These are phyloP conservation scores for Mrakia gelida DNA, from an alignment of 768 basidiomycete genomes.

Conservation along the genomic window DNA sequence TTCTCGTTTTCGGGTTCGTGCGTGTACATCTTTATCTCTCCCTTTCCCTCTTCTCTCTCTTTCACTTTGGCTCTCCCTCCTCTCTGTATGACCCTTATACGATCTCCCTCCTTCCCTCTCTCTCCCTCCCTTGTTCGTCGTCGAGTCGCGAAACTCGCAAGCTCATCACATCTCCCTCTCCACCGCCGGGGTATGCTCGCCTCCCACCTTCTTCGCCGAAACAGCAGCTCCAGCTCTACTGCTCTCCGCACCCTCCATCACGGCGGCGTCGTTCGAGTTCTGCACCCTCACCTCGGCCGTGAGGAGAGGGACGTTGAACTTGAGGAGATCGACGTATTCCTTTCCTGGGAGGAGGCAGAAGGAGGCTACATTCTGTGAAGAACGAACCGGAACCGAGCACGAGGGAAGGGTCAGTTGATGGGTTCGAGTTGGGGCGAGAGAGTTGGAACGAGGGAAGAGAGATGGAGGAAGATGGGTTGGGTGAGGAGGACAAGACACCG, in stretches of 20 bases:
- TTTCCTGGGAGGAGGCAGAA: conserved; percentile 16
- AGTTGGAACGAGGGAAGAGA: not conserved
- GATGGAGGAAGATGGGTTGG: too few species aligned
- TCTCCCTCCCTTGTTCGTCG: not conserved
- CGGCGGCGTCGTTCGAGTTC: not conserved
- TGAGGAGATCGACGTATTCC: not conserved
- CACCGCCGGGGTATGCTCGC: not conserved
- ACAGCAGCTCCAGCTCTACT: not conserved
- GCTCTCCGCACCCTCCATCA: too few species aligned
- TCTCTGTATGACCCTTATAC: not conserved
- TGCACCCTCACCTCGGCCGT: not conserved
- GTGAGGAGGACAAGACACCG: not conserved
- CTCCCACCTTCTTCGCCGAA: not conserved
- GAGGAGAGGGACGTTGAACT: conserved; percentile 22
- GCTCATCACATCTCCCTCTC: not conserved
- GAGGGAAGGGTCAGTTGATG: not conserved
- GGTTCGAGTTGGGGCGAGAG: not conserved
- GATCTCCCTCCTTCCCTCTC: not conserved
- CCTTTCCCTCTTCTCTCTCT: not conserved
- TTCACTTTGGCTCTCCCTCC: not conserved
- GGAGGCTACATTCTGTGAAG: conserved; percentile 10
- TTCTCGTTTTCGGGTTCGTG: too few species aligned
- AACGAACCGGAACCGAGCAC: not conserved
- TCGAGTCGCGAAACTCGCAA: too few species aligned
- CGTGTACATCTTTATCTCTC: too few species aligned